Base-by-base conservation (phyloP, 257 asterid species). In the Solanum medicagineum region DNA sequence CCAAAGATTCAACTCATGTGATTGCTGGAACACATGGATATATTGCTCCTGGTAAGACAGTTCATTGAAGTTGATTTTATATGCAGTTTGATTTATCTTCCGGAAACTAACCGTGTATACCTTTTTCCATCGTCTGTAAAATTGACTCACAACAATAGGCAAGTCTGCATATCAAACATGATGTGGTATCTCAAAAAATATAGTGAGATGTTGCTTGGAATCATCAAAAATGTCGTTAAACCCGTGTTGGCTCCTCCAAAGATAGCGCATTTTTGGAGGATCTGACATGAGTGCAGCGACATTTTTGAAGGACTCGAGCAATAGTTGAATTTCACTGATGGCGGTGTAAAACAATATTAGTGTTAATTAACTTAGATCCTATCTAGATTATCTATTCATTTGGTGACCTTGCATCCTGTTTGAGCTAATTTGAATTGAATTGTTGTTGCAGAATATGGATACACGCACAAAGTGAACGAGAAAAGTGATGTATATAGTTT, bases 21-120 rank as follows among this genome's bases (percentile, higher is more conserved):
- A 88, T 96, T 66, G 97, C 99, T 1, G 99, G 98, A 60, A 96
- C 99, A 5, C 95, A 90, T 77, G 99, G 99, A 26, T 96, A 96
- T 32, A 96, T 96, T 15, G 99, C 99, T 81, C 99, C 99, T 14
- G 99, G 99, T 94, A 86, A 70, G 85, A 63, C 15, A 40, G 10
- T 59, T 82, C n/a, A 57, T 19, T 49, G 40, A 4, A 13, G 7
- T 10, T 16, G 16, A 42, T 29, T 19, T 44, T 26, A 56, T 62
- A 57, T 19, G 4, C 51, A 9, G 62, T 22, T 75, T 75, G 20
- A 54, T 26, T 10, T 36, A 55, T 20, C 8, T 73, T 11, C 68
- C n/a, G n/a, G 7, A 45, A 40, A 74, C 12, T 49, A 45, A 45
- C 59, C 11, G 1, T 74, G 19, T 74, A 74, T 7, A n/a, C 54